phyloP scores from a whole-genome alignment of 345 rosid genomes.

The Linum trigynum region DNA sequence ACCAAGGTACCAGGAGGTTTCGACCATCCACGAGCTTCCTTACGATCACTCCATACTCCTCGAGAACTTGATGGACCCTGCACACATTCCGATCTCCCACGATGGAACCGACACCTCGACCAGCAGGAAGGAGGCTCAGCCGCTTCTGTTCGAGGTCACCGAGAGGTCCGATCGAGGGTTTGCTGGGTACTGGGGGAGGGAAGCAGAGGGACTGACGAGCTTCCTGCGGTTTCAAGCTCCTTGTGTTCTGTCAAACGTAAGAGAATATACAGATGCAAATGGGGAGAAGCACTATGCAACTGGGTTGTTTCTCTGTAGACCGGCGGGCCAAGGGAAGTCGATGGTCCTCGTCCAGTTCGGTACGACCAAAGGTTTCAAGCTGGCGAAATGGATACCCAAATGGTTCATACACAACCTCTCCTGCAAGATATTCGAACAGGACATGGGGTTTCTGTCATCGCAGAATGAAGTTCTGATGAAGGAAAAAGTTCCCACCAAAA shows the following conservation, averaged over 20 bases:
- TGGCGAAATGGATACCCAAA: conserved; percentile 47
- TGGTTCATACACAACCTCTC: conserved; percentile 90
- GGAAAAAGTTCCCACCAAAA: conserved; percentile 78
- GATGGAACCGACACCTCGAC: conserved; percentile 84
- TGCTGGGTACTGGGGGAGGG: conserved; percentile 87
- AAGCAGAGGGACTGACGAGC: conserved; percentile 34
- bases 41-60: conserved; percentile 92
- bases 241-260: conserved; percentile 64
- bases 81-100: conserved; percentile 89
- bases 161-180: conserved; percentile 70
- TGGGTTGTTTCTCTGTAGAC: conserved; percentile 81
- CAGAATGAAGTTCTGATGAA: conserved; percentile 72
- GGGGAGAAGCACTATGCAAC: conserved; percentile 68
- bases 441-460: conserved; percentile 89
- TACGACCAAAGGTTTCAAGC: conserved; percentile 43
- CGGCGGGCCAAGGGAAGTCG: conserved; percentile 92
- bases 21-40: conserved; percentile 82
- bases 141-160: conserved; percentile 59
- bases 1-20: conserved; percentile 63
- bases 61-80: conserved; percentile 97
- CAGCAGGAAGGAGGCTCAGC: conserved; percentile 80
- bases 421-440: conserved; percentile 82
- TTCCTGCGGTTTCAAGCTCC: conserved; percentile 73
- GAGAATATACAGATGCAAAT: conserved; percentile 48
- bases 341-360: conserved; percentile 93